Conservation (phyloP, 2,329 filamentous ascomycete genomes). For the Penicillium sp. region DNA sequence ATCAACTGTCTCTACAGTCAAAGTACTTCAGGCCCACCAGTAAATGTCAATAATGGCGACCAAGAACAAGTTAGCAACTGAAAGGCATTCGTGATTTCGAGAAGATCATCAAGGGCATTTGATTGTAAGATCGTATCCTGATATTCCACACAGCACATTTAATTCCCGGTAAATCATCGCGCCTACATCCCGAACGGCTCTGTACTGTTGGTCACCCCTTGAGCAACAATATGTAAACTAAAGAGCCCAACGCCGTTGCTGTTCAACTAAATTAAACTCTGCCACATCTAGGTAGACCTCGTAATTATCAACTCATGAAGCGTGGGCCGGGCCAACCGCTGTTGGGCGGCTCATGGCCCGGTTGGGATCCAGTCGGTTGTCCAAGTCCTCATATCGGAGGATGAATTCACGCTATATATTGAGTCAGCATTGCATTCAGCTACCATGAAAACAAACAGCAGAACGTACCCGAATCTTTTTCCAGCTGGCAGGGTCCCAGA, state of each 20-base stretch:
- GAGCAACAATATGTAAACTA: slow-evolving; percentile 28
- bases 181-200: slow-evolving; percentile 28
- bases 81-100: slow-evolving; percentile 4
- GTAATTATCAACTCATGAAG: slow-evolving; percentile 35
- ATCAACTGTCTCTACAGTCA: too few species aligned
- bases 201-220: slow-evolving; percentile 29
- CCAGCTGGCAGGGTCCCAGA: slow-evolving; percentile 55
- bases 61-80: slow-evolving; percentile 5
- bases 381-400: slow-evolving; percentile 54
- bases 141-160: slow-evolving; percentile 28
- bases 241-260: slow-evolving; percentile 40
- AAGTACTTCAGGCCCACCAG: too few species aligned
- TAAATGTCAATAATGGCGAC: too few species aligned
- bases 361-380: slow-evolving; percentile 50
- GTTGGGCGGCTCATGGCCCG: slow-evolving; percentile 37
- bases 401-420: slow-evolving; percentile 50
- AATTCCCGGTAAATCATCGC: slow-evolving; percentile 31
- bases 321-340: slow-evolving; percentile 39
- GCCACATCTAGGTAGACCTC: slow-evolving; percentile 3
- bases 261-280: slow-evolving; percentile 27
- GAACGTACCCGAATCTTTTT: slow-evolving; percentile 53
- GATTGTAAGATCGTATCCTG: slow-evolving; percentile 31
- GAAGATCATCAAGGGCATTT: slow-evolving; percentile 31
- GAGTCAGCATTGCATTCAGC: slow-evolving; percentile 15
- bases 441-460: neutral